Evolutionary conservation across 2,329 filamentous ascomycete genomes (phyloP).

Genomic region (Colletotrichum sublineola): DNA sequence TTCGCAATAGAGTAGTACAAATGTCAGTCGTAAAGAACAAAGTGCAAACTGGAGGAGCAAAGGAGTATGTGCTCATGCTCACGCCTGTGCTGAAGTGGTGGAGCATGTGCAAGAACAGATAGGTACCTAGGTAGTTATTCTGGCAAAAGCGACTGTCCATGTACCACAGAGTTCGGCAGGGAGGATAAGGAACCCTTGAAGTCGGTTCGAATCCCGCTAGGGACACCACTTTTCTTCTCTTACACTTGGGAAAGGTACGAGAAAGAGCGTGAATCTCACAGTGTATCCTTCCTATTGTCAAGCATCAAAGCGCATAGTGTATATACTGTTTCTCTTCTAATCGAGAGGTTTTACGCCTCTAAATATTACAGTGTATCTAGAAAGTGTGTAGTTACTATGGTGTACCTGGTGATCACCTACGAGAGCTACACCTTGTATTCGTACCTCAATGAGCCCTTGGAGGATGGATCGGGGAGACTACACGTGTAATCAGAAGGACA

Average conservation of each 20-base stretch:
- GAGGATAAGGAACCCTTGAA: neutral
- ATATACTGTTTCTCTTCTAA: no score
- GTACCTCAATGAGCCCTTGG: constrained; percentile 30
- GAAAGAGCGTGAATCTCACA: no score
- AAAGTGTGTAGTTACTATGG: no score
- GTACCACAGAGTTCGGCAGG: constrained; percentile 25
- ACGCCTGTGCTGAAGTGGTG: neutral
- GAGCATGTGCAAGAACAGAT: neutral
- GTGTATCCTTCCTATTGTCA: no score
- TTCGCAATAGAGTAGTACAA: neutral
- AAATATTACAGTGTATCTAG: no score
- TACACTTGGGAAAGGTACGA: no score
- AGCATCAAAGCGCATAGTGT: no score
- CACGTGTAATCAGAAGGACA: constrained; percentile 22
- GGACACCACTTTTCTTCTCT: no score
- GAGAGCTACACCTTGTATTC: no score
- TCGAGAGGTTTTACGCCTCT: no score
- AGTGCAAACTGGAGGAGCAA: neutral
- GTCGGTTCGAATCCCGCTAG: neutral
- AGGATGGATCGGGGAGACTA: constrained; percentile 32
- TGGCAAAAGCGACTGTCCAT: constrained; percentile 39
- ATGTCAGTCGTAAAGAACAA: neutral
- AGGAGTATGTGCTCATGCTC: neutral
- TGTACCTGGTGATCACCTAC: no score
- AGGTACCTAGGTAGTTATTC: neutral